These are phyloP conservation scores for Claviceps sp. DNA, from an alignment of 2,329 filamentous ascomycete species.

Conservation along the genomic window DNA sequence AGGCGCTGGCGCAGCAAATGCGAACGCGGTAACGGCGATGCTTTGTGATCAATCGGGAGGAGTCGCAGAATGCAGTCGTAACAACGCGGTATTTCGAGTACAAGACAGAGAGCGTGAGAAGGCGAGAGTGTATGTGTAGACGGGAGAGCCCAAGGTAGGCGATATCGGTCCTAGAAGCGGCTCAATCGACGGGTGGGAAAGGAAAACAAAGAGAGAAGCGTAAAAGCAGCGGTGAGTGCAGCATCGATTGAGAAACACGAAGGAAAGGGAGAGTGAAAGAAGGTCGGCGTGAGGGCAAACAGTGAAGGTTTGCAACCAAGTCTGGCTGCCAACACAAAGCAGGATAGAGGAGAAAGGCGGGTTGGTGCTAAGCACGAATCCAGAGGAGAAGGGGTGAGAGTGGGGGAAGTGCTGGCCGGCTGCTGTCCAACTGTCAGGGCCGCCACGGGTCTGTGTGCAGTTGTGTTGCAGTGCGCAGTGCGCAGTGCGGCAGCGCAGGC, in stretches of 20 bases:
- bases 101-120: too few species aligned
- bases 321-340: neutral
- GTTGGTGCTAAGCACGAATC: neutral
- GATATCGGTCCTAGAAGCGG: too few species aligned
- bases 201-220: too few species aligned
- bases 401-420: neutral
- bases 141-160: too few species aligned
- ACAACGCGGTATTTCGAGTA: too few species aligned
- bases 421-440: neutral
- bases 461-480: neutral
- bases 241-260: neutral
- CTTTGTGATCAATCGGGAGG: too few species aligned
- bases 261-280: neutral
- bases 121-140: too few species aligned
- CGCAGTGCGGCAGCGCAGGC: neutral
- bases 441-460: neutral
- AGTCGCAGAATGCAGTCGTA: too few species aligned
- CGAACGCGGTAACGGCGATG: too few species aligned
- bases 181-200: too few species aligned
- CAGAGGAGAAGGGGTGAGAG: neutral
- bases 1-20: neutral
- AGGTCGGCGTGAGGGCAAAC: neutral
- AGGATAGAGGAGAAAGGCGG: neutral
- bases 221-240: neutral
- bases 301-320: neutral